Evolutionary conservation across 139 green algal genomes (phyloP).

Genomic region (Micromonas commoda): DNA sequence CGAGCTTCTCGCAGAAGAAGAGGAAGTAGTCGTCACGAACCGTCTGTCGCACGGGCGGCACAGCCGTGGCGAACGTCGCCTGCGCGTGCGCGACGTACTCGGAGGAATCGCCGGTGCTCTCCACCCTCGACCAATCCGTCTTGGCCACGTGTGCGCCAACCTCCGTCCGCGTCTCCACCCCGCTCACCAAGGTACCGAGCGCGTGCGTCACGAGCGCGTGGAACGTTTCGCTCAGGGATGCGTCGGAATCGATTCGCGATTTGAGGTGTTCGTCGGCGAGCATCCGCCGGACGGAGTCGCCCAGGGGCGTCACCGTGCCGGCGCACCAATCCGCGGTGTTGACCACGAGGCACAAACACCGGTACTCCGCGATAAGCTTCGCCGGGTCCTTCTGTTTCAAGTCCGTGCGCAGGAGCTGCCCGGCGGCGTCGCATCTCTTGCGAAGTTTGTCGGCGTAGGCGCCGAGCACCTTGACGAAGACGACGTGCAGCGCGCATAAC

Average conservation of each 20-base stretch:
- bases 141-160: constrained; percentile 50
- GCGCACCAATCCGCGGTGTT: constrained; percentile 89
- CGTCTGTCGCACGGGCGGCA: constrained; percentile 48
- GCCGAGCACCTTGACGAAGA: constrained; percentile 59
- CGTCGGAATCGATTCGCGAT: constrained; percentile 60
- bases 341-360: constrained; percentile 67
- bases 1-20: constrained; percentile 94
- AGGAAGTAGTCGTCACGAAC: constrained; percentile 70
- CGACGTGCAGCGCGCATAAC: constrained; percentile 53
- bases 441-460: constrained; percentile 65
- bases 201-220: constrained; percentile 57
- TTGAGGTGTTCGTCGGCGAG: constrained; percentile 31
- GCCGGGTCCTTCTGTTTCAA: too few species aligned
- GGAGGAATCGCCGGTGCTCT: constrained; percentile 80
- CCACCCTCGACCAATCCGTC: constrained; percentile 54
- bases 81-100: constrained; percentile 59
- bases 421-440: background rate
- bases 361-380: constrained; percentile 37
- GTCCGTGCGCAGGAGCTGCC: background rate
- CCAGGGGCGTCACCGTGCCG: constrained; percentile 46
- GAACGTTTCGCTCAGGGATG: constrained; percentile 78
- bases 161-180: constrained; percentile 82
- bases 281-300: constrained; percentile 10
- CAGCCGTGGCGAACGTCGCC: constrained; percentile 20
- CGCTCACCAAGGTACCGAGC: constrained; percentile 75